Percentiles rank a stretch among this genome's conserved stretches.
These are phyloP conservation scores for Populus hybrid DNA, from an alignment of 441 rosid species.

Conservation along the genomic window DNA sequence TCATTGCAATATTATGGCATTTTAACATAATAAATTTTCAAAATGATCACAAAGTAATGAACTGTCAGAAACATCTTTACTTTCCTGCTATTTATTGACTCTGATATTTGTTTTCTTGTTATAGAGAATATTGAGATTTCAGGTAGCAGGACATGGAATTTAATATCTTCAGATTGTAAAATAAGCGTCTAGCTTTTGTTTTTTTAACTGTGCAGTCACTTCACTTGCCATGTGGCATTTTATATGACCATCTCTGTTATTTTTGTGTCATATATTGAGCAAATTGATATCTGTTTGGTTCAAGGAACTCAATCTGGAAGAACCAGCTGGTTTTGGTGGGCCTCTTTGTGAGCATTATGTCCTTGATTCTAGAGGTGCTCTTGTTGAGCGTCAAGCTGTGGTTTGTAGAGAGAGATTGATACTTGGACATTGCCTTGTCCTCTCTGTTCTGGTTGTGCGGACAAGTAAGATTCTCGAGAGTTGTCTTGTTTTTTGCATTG, in stretches of 20 bases:
- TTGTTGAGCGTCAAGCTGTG: conserved; percentile 86
- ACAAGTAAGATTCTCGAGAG: conserved; percentile 52
- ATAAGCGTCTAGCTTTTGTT: not conserved
- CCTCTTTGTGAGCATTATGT: conserved; percentile 71
- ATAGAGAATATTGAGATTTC: not conserved
- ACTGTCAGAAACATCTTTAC: not conserved
- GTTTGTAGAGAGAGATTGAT: conserved; percentile 81
- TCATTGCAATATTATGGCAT: too few relatives aligned
- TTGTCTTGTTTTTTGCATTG: not conserved
- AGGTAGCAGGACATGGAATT: not conserved
- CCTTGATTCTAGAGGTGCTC: conserved; percentile 89
- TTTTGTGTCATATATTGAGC: not conserved
- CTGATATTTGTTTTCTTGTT: not conserved
- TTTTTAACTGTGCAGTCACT: not conserved
- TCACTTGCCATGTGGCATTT: not conserved
- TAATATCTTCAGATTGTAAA: not conserved
- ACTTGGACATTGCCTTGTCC: conserved; percentile 91
- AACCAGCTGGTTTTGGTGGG: conserved; percentile 95
- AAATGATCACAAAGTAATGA: not conserved
- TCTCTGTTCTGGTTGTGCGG: conserved; percentile 78
- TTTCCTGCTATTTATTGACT: not conserved
- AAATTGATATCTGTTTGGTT: conserved; percentile 19
- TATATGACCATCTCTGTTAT: not conserved
- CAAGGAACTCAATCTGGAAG: conserved; percentile 92
- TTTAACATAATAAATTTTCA: not conserved